Evolutionary conservation across 805 yeast genomes (phyloP).

Genomic region (Candida parachauliodes): DNA sequence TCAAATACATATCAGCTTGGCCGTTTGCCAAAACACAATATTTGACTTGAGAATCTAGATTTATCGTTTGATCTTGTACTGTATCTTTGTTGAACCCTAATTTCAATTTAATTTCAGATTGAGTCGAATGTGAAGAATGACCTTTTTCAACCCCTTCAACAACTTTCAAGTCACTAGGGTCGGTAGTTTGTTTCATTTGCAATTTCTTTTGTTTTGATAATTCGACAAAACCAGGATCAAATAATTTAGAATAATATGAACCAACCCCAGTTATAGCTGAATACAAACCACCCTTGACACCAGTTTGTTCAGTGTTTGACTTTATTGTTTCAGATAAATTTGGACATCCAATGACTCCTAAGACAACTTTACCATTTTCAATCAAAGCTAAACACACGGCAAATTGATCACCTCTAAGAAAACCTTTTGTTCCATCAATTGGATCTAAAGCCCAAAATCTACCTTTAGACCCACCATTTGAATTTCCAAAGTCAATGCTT

Average conservation of each 20-base stretch:
- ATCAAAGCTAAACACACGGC: slow-evolving; percentile 93
- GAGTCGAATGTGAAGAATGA: slow-evolving; percentile 89
- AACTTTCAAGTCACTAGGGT: slow-evolving; percentile 54
- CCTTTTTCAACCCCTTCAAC: slow-evolving; percentile 95
- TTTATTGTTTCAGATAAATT: slow-evolving; percentile 60
- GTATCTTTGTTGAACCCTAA: slow-evolving; percentile 51
- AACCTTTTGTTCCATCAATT: slow-evolving; percentile 96
- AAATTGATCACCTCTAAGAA: slow-evolving; percentile 91
- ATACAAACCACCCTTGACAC: slow-evolving; percentile 63
- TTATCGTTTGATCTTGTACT: slow-evolving; percentile 56
- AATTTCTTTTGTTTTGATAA: slow-evolving; percentile 37
- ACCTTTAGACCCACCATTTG: slow-evolving; percentile 72
- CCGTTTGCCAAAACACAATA: slow-evolving; percentile 91
- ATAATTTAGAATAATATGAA: slow-evolving; percentile 50
- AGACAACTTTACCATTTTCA: slow-evolving; percentile 76
- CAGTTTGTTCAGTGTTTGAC: slow-evolving; percentile 32
- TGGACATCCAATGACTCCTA: slow-evolving; percentile 97
- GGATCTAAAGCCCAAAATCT: slow-evolving; percentile 98
- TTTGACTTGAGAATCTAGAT: slow-evolving; percentile 94
- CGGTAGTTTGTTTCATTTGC: slow-evolving; percentile 47
- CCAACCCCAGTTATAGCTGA: slow-evolving; percentile 69
- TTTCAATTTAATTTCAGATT: slow-evolving; percentile 62
- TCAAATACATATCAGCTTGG: slow-evolving; percentile 84
- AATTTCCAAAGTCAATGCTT: slow-evolving; percentile 76
- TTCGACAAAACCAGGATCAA: slow-evolving; percentile 33